A percentile compares a stretch with the other conserved stretches of the same genome.
phyloP scores from a whole-genome alignment of 2,329 filamentous ascomycete species.

The Phialophora expanda region DNA sequence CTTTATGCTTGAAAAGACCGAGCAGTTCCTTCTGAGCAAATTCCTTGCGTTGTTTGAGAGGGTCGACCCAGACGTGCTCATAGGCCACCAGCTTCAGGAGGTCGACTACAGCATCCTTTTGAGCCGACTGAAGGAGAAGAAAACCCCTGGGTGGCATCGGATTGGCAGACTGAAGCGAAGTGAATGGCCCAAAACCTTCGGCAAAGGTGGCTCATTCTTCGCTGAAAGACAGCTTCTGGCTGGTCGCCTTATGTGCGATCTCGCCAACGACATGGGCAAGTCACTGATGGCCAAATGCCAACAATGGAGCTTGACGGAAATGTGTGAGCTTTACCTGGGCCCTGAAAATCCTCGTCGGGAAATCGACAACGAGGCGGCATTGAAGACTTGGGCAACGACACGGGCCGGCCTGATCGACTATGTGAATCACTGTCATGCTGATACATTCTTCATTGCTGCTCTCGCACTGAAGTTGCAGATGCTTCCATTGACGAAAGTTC shows the following conservation, averaged over 20 bases:
- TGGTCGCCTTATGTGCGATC: conserved; percentile 87
- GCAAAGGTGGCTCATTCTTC: conserved; percentile 86
- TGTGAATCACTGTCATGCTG: conserved; percentile 88
- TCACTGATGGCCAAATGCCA: conserved; percentile 97
- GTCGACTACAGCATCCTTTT: conserved; percentile 93
- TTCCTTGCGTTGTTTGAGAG: conserved; percentile 88
- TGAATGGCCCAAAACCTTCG: conserved; percentile 86
- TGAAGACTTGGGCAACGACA: conserved; percentile 84
- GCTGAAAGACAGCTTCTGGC: conserved; percentile 88
- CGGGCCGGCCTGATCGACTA: conserved; percentile 91
- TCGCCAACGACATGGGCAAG: conserved; percentile 96
- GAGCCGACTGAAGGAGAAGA: conserved; percentile 84
- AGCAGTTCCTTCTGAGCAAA: conserved; percentile 82
- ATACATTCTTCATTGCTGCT: conserved; percentile 94
- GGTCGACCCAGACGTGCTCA: conserved; percentile 88
- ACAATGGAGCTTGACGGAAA: conserved; percentile 96
- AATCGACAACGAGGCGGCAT: conserved; percentile 82
- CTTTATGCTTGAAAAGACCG: conserved; percentile 80
- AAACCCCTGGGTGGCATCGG: conserved; percentile 91
- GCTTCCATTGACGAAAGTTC: conserved; percentile 87
- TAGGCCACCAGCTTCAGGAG: conserved; percentile 95
- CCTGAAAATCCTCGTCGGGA: conserved; percentile 76
- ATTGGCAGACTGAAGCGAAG: conserved; percentile 83
- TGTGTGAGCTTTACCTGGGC: conserved; percentile 88
- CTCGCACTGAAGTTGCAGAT: conserved; percentile 88